Base-by-base conservation (phyloP, 2,329 filamentous ascomycete species). In the Claviceps sorghi region DNA sequence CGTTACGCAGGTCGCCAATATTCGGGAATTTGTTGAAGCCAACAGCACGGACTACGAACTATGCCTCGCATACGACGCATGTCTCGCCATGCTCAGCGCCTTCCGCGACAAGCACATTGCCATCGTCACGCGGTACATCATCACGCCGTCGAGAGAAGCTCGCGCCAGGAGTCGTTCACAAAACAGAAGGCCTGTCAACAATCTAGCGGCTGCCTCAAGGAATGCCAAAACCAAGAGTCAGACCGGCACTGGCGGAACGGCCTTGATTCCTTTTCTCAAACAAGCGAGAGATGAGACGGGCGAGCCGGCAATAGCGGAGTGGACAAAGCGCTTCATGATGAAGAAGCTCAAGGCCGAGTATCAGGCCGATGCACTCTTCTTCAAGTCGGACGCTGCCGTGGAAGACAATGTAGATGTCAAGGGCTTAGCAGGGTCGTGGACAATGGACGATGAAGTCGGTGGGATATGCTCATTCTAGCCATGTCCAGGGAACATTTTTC, bases 261-360 rank as follows among this genome's bases (percentile, higher is more conserved):
- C 90, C 0, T 72, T 98, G 53, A 96, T 98, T 52, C 88, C 91
- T 0, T 98, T 98, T 69, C 73, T 98, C 55, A 96, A 97, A 69
- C 93, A 98, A 69, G 93, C 93, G 4, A 78, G 93, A 30, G 90
- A 98, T 62, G 93, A 98, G 74, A 98, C 93, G 0, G 87, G 88
- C 17, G 91, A 97, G 67, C 88, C 89, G 1, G 88, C 90, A 1
- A 83, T 97, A 40, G 76, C 80, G 59, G 70, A 74, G 50, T 84
- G 80, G 81, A 75, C 78, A 0, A 72, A 66, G 57, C 67, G 71
- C 19, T 79, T 80, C 59, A 79, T 81, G 75, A 76, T 70, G 59
- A 69, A 75, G 40, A 70, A 75, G 62, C 67, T 72, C 69, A 69
- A 58, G 64, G 55, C 70, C 17, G 71, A 75, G 36, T 76, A 76